phyloP scores from a whole-genome alignment of 2,329 filamentous ascomycete genomes.

The Penicillium polonicum region DNA sequence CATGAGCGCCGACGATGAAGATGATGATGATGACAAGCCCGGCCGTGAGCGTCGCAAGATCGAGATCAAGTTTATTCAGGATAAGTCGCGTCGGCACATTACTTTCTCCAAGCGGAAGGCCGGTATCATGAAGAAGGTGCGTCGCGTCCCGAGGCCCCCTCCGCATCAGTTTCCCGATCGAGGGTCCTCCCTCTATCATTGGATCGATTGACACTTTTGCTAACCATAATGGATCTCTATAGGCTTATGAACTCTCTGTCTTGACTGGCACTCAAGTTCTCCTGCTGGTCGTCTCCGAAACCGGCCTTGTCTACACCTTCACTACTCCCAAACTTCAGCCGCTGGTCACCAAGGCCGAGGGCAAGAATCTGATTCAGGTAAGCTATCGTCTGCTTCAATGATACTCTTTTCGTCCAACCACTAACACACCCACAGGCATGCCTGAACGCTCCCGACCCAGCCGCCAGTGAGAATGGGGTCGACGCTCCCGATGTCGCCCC shows the following conservation, averaged over 20 bases:
- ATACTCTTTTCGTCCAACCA: background rate
- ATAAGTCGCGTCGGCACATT: slow-evolving; percentile 98
- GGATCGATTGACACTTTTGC: background rate
- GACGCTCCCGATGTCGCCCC: slow-evolving; percentile 69
- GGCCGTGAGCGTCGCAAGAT: slow-evolving; percentile 98
- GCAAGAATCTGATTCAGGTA: slow-evolving; percentile 99
- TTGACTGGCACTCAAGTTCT: slow-evolving; percentile 97
- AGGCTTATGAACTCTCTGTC: slow-evolving; percentile 97
- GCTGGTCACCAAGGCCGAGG: slow-evolving; percentile 95
- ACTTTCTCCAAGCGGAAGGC: slow-evolving; percentile 99
- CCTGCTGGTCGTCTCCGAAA: slow-evolving; percentile 94
- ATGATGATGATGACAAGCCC: slow-evolving; percentile 96
- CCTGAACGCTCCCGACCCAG: slow-evolving; percentile 90
- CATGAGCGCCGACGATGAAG: slow-evolving; percentile 82
- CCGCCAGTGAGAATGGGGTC: slow-evolving; percentile 77
- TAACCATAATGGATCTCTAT: background rate
- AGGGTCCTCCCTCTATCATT: background rate
- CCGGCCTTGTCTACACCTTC: slow-evolving; percentile 95
- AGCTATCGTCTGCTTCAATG: slow-evolving; percentile 28
- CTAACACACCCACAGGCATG: slow-evolving; percentile 68
- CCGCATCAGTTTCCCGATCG: slow-evolving; percentile 2
- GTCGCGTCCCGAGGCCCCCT: slow-evolving; percentile 37
- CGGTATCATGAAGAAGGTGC: slow-evolving; percentile 99
- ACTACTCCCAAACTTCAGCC: slow-evolving; percentile 98
- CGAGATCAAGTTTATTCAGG: slow-evolving; percentile 99